These are phyloP conservation scores for Hirsutella rhossiliensis DNA, from an alignment of 2,329 filamentous ascomycete genomes.

Conservation along the genomic window DNA sequence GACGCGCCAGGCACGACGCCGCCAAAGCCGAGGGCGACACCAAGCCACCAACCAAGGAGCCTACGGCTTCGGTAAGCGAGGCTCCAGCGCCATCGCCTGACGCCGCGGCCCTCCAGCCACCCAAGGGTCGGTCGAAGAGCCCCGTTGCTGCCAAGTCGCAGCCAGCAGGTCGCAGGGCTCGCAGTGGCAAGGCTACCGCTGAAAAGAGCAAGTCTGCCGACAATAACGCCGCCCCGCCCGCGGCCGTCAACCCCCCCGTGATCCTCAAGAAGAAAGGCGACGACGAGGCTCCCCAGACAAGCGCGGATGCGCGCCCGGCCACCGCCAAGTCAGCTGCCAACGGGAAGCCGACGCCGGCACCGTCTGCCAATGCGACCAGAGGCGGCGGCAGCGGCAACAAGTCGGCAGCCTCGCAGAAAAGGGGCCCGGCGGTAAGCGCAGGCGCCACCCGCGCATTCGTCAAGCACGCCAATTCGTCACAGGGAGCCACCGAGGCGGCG, in stretches of 20 bases:
- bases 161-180: slow-evolving; percentile 15
- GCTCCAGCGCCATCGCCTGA: slow-evolving; percentile 9
- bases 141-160: slow-evolving; percentile 14
- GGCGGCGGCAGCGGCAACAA: slow-evolving; percentile 11
- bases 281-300: slow-evolving; percentile 8
- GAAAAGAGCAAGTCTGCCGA: slow-evolving; percentile 26
- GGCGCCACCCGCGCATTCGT: slow-evolving; percentile 59
- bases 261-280: slow-evolving; percentile 30
- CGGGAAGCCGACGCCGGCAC: slow-evolving; percentile 9
- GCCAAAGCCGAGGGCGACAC: slow-evolving; percentile 40
- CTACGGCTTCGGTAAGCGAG: slow-evolving; percentile 9
- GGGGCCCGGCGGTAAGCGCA: slow-evolving; percentile 14
- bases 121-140: slow-evolving; percentile 11
- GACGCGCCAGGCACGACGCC: slow-evolving; percentile 46
- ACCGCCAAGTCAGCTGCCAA: slow-evolving; percentile 5
- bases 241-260: slow-evolving; percentile 20
- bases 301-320: slow-evolving; percentile 6
- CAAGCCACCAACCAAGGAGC: slow-evolving; percentile 26
- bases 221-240: slow-evolving; percentile 13
- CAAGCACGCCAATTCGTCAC: slow-evolving; percentile 77
- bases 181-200: slow-evolving; percentile 23
- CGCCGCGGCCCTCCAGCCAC: slow-evolving; percentile 6
- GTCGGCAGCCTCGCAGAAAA: slow-evolving; percentile 18
- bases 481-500: slow-evolving; percentile 76
- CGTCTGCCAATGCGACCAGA: slow-evolving; percentile 9